phyloP scores from a whole-genome alignment of 345 rosid genomes.

The Brassica cretica region DNA sequence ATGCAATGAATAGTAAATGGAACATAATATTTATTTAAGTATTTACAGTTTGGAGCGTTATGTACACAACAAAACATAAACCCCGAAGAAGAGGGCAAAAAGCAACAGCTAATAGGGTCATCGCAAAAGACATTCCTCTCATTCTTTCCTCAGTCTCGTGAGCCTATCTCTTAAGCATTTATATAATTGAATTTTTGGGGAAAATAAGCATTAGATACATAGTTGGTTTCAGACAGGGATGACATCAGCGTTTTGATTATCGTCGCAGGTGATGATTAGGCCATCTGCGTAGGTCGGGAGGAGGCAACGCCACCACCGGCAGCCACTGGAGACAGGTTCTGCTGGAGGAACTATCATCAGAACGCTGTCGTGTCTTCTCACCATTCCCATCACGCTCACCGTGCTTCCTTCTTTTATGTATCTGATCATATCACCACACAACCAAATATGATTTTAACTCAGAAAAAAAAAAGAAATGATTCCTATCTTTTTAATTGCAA shows the following conservation, averaged over 20 bases:
- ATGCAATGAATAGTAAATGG: background rate
- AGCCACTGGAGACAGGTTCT: slow-evolving; percentile 76
- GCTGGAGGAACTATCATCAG: slow-evolving; percentile 85
- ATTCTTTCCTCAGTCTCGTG: slow-evolving; percentile 20
- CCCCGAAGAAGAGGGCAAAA: slow-evolving; percentile 28
- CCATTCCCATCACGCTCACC: slow-evolving; percentile 92
- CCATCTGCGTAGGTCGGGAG: slow-evolving; percentile 85
- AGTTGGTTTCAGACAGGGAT: slow-evolving; percentile 63
- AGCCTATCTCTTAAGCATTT: slow-evolving; percentile 26
- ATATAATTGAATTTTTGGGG: background rate
- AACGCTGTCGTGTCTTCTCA: slow-evolving; percentile 78
- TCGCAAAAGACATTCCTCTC: slow-evolving; percentile 14
- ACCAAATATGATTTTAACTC: too few species aligned
- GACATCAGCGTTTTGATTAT: slow-evolving; percentile 70
- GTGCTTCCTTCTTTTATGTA: slow-evolving; percentile 96
- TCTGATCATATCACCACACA: slow-evolving; percentile 43
- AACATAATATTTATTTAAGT: slow-evolving; percentile 17
- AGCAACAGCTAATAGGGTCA: slow-evolving; percentile 15
- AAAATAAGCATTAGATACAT: slow-evolving; percentile 24
- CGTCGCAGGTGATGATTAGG: slow-evolving; percentile 75
- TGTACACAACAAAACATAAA: slow-evolving; percentile 33
- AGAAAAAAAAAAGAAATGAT: too few species aligned
- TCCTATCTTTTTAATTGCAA: too few species aligned
- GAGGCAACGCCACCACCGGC: slow-evolving; percentile 76
- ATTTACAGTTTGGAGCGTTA: slow-evolving; percentile 37